phyloP scores from a whole-genome alignment of 306 rosid genomes.

The Glycine soja region DNA sequence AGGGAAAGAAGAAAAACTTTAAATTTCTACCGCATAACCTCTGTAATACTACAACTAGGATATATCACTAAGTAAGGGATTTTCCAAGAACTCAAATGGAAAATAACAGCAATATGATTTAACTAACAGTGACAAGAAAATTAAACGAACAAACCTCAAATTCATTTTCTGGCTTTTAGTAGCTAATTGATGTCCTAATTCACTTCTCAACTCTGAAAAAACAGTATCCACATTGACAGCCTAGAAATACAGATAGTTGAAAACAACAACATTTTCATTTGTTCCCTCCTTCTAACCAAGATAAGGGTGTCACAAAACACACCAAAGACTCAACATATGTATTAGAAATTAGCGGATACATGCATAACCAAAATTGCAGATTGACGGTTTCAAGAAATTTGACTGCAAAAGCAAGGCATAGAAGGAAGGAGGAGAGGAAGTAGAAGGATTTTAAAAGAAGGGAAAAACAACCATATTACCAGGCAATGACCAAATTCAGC shows the following conservation, averaged over 20 bases:
- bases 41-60: not conserved
- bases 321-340: not conserved
- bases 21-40: not conserved
- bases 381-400: not conserved
- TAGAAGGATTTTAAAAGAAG: not conserved
- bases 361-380: not conserved
- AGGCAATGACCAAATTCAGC: conserved; percentile 79
- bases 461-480: conserved; percentile 59
- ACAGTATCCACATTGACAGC: conserved; percentile 76
- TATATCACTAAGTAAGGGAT: conserved; percentile 9
- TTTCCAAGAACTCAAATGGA: conserved; percentile 6
- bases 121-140: not conserved
- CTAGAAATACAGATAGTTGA: conserved; percentile 52
- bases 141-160: conserved; percentile 66
- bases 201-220: conserved; percentile 79
- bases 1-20: not conserved
- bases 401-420: conserved; percentile 24
- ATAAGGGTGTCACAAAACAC: not conserved
- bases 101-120: conserved; percentile 7
- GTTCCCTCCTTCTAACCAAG: not conserved
- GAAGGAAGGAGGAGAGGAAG: not conserved
- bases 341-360: not conserved
- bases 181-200: conserved; percentile 86
- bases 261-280: conserved; percentile 22
- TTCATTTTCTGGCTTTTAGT: conserved; percentile 68